Conservation (phyloP, 2,329 filamentous ascomycete species). For the Chaetomium sp. region DNA sequence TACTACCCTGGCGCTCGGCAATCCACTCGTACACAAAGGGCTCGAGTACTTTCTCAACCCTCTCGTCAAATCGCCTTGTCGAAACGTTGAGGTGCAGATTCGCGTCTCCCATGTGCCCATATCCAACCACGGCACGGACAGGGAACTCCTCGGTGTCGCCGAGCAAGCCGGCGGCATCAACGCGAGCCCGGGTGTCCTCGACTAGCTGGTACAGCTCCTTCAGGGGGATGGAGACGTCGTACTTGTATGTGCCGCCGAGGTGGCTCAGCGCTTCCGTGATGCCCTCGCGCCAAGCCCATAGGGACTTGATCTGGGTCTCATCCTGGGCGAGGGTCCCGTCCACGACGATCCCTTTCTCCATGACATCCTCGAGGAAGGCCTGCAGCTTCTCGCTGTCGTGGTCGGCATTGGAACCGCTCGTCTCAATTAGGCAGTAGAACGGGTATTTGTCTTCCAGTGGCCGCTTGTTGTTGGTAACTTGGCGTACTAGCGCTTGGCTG, state of each 20-base stretch:
- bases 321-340: constrained; percentile 94
- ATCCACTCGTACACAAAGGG: constrained; percentile 99
- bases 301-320: constrained; percentile 79
- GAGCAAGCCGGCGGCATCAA: constrained; percentile 74
- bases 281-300: constrained; percentile 94
- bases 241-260: constrained; percentile 96
- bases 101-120: constrained; percentile 96
- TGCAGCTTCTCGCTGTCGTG: constrained; percentile 93
- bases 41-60: constrained; percentile 84
- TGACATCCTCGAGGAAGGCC: constrained; percentile 85
- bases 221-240: constrained; percentile 93
- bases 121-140: constrained; percentile 88
- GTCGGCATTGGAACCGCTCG: constrained; percentile 89
- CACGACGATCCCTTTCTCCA: constrained; percentile 80
- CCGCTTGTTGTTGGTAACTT: constrained; percentile 73
- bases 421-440: constrained; percentile 97
- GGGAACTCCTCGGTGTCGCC: constrained; percentile 75
- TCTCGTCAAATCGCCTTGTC: constrained; percentile 79
- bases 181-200: constrained; percentile 74
- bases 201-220: constrained; percentile 85
- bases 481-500: constrained; percentile 75
- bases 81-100: constrained; percentile 94
- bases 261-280: constrained; percentile 88
- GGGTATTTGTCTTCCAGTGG: constrained; percentile 83
- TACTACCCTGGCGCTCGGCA: constrained; percentile 80